Conservation (phyloP, 371 early-diverging fungal species). For the Fennellomyces sp. region DNA sequence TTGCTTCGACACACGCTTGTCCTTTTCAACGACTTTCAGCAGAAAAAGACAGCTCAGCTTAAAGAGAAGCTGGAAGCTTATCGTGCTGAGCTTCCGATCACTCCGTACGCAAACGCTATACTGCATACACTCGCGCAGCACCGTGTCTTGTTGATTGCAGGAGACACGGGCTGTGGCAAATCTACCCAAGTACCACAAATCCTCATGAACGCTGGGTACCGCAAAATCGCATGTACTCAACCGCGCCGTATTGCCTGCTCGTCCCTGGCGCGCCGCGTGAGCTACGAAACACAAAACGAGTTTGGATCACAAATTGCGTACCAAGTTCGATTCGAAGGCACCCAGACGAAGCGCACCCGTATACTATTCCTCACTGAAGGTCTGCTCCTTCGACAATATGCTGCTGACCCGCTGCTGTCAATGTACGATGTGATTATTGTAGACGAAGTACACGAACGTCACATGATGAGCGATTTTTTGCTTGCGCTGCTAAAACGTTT, state of each 20-base stretch:
- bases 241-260: constrained; percentile 92
- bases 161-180: constrained; percentile 82
- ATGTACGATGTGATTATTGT: constrained; percentile 70
- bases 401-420: constrained; percentile 55
- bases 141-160: constrained; percentile 66
- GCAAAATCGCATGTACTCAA: constrained; percentile 89
- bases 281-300: constrained; percentile 63
- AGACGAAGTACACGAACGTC: constrained; percentile 79
- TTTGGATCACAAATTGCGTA: constrained; percentile 73
- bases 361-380: constrained; percentile 72
- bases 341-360: constrained; percentile 58
- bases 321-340: constrained; percentile 74
- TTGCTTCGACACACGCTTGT: constrained; percentile 53
- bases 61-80: constrained; percentile 59
- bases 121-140: constrained; percentile 54
- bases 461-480: constrained; percentile 66
- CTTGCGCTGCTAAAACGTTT: constrained; percentile 59
- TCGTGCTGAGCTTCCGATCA: constrained; percentile 59
- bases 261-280: constrained; percentile 83
- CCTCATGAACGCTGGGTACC: constrained; percentile 69
- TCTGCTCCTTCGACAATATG: constrained; percentile 65
- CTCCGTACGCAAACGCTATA: constrained; percentile 62
- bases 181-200: constrained; percentile 83
- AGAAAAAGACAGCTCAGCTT: constrained; percentile 42
- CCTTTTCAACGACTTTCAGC: constrained; percentile 61